Percentiles rank a stretch among this genome's conserved stretches.
phyloP scores from a whole-genome alignment of 106 monocot species.

The Dioscorea dumetorum region DNA sequence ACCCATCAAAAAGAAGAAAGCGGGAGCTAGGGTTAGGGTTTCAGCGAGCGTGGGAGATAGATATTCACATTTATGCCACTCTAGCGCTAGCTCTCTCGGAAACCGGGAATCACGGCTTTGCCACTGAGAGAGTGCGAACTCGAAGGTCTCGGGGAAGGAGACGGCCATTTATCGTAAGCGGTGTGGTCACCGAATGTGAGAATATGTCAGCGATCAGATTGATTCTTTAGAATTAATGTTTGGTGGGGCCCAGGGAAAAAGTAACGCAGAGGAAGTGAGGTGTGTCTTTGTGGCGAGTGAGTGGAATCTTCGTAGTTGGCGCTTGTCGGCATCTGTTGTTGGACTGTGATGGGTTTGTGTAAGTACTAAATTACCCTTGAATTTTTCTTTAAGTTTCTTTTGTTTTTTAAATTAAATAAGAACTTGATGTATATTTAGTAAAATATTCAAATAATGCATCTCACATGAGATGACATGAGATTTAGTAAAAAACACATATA shows the following conservation, averaged over 20 bases:
- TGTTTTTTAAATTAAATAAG: too few species aligned
- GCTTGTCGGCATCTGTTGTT: neutral
- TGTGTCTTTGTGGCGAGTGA: neutral
- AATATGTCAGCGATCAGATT: neutral
- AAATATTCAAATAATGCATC: too few species aligned
- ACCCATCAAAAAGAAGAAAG: neutral
- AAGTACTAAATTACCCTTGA: neutral
- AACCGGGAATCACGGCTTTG: conserved; percentile 23
- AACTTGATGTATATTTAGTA: too few species aligned
- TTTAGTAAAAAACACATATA: too few species aligned
- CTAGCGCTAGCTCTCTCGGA: conserved; percentile 5
- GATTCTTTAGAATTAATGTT: neutral
- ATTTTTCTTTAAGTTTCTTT: too few species aligned
- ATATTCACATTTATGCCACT: conserved; percentile 4
- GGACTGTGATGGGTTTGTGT: neutral
- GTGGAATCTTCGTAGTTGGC: neutral
- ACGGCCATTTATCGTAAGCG: conserved; percentile 11
- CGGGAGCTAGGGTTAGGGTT: neutral
- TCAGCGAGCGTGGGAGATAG: neutral
- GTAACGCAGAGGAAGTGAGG: too few species aligned
- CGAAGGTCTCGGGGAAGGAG: neutral
- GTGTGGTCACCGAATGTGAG: conserved; percentile 7
- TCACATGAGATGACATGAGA: too few species aligned
- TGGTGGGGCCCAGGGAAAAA: neutral
- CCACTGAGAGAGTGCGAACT: conserved; percentile 19